Conservation (phyloP, 805 yeast species). For the Ogataea sp. region DNA sequence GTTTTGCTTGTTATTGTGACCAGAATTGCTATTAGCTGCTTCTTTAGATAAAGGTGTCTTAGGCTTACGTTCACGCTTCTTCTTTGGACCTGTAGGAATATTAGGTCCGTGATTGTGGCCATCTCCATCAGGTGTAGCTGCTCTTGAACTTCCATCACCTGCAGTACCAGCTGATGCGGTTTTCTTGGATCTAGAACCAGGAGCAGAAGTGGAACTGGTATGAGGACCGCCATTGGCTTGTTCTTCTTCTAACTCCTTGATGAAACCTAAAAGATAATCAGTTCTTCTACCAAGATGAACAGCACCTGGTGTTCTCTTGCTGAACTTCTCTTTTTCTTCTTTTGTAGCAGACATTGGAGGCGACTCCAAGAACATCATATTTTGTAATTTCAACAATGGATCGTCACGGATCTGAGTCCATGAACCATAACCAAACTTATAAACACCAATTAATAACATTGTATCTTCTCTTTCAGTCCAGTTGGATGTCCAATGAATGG, state of each 20-base stretch:
- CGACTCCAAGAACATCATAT: conserved; percentile 65
- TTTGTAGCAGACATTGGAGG: conserved; percentile 26
- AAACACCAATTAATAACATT: conserved; percentile 77
- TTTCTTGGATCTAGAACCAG: neutral
- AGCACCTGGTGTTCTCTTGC: conserved; percentile 78
- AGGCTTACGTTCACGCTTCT: conserved; percentile 1
- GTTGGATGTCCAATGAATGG: conserved; percentile 83
- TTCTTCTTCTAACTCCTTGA: conserved; percentile 36
- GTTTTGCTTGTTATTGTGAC: too few species aligned
- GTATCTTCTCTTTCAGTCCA: conserved; percentile 86
- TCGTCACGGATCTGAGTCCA: conserved; percentile 95
- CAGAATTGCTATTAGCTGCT: neutral
- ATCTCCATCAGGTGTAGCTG: too few species aligned
- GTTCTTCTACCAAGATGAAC: conserved; percentile 89
- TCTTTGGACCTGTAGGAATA: neutral
- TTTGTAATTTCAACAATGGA: conserved; percentile 79
- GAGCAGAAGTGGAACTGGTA: neutral
- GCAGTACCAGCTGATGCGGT: conserved; percentile 4
- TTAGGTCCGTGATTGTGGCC: too few species aligned
- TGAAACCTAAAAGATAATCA: conserved; percentile 70
- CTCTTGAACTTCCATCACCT: neutral
- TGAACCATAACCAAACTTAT: conserved; percentile 91
- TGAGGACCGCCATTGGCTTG: conserved; percentile 1
- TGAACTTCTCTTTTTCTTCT: conserved; percentile 28
- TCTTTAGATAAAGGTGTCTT: neutral